Percentiles rank a stretch among this genome's conserved stretches.
Evolutionary conservation across 1,284 basidiomycete genomes (phyloP).

Genomic region (Marasmius oreades): DNA sequence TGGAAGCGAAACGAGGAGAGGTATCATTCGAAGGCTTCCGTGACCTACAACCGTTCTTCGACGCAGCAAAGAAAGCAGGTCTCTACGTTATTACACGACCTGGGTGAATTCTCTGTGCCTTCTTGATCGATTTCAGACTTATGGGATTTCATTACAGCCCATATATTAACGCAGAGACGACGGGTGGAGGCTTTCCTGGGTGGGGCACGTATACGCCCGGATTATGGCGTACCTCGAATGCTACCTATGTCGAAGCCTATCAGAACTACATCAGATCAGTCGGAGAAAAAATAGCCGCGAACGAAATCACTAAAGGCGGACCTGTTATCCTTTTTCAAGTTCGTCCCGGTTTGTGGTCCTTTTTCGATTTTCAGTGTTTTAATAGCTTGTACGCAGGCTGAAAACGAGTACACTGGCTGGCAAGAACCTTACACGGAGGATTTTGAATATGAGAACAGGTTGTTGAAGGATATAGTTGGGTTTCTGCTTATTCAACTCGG

Average conservation of each 20-base stretch:
- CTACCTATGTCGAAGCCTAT: slow-evolving; percentile 42
- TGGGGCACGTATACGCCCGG: slow-evolving; percentile 45
- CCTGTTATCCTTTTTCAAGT: slow-evolving; percentile 54
- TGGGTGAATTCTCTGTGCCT: slow-evolving; percentile 25
- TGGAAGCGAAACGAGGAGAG: slow-evolving; percentile 39
- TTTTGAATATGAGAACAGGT: slow-evolving; percentile 36
- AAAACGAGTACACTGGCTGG: slow-evolving; percentile 49
- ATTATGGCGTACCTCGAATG: slow-evolving; percentile 43
- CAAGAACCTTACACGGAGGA: slow-evolving; percentile 39
- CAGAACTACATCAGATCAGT: slow-evolving; percentile 36
- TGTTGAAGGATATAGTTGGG: slow-evolving; percentile 36
- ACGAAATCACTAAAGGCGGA: slow-evolving; percentile 49
- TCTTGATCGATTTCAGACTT: not conserved
- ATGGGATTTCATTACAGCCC: slow-evolving; percentile 24
- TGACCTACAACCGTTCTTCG: slow-evolving; percentile 44
- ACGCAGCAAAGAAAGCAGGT: slow-evolving; percentile 42
- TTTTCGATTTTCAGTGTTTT: slow-evolving; percentile 1
- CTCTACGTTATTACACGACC: slow-evolving; percentile 44
- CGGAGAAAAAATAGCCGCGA: slow-evolving; percentile 38
- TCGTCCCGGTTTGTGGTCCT: not conserved
- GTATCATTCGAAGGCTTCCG: slow-evolving; percentile 46
- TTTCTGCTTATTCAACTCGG: not conserved
- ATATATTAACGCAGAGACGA: slow-evolving; percentile 55
- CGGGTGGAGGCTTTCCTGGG: slow-evolving; percentile 47
- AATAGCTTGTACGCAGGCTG: slow-evolving; percentile 27